phyloP scores from a whole-genome alignment of 1,139 yeast species.

The Lodderomyces jiufengensis region DNA sequence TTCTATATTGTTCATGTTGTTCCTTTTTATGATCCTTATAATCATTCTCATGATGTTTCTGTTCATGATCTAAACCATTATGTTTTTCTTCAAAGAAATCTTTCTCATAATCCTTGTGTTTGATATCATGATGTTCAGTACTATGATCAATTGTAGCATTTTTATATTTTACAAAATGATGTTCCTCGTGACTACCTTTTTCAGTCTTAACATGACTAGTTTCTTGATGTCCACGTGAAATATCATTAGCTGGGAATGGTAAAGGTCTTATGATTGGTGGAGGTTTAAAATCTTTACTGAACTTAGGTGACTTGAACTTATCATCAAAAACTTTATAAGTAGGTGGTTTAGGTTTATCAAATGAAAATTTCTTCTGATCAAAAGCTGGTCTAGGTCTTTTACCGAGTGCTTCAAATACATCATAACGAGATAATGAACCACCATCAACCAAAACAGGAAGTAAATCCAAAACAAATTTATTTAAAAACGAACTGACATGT shows the following conservation, averaged over 20 bases:
- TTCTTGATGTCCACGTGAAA: background rate
- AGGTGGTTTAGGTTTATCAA: background rate
- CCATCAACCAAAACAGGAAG: constrained; percentile 21
- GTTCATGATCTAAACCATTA: background rate
- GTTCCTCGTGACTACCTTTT: constrained; percentile 1
- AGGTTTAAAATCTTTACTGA: no score
- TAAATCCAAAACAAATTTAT: constrained; percentile 25
- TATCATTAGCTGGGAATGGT: no score
- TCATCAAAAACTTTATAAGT: no score
- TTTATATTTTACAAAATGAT: background rate
- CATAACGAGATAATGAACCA: constrained; percentile 3
- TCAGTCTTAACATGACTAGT: constrained; percentile 1
- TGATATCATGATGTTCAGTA: background rate
- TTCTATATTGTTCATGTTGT: background rate
- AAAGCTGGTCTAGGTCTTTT: no score
- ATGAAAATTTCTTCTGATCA: background rate
- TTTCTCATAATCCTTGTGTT: constrained; percentile 1
- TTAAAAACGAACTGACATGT: constrained; percentile 27
- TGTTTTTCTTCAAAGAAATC: background rate
- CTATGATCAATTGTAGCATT: constrained; percentile 1
- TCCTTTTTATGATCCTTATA: background rate
- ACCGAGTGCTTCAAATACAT: background rate
- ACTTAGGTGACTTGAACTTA: no score
- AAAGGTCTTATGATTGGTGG: no score
- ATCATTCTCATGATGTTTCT: background rate